A percentile compares a stretch with the other conserved stretches of the same genome.
Conservation (phyloP, 169 alveolate species). For the Prorocentrum cordatum region DNA sequence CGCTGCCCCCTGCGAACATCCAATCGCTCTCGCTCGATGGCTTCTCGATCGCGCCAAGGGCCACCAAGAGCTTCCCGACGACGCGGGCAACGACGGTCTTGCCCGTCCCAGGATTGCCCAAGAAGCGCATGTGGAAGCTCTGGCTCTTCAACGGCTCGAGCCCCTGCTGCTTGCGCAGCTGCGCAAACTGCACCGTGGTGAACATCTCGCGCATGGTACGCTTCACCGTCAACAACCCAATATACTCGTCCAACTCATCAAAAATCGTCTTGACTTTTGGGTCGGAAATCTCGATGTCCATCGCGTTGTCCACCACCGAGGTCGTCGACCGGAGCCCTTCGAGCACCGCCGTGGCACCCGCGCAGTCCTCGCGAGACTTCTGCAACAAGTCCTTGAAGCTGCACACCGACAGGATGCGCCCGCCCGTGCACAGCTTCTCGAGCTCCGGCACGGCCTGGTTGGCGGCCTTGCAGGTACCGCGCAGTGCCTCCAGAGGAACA, state of each 20-base stretch:
- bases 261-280: neutral
- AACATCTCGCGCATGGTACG: conserved; percentile 54
- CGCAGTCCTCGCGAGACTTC: too few species aligned
- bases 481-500: neutral
- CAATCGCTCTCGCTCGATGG: neutral
- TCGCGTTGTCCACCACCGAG: too few species aligned
- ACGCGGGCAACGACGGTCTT: conserved; percentile 17
- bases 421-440: neutral
- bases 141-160: conserved; percentile 16
- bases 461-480: conserved; percentile 5
- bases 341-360: too few species aligned
- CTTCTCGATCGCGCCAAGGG: conserved; percentile 26
- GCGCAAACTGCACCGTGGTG: conserved; percentile 34
- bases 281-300: neutral
- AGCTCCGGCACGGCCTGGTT: neutral
- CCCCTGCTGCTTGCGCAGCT: neutral
- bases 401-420: neutral
- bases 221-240: conserved; percentile 20
- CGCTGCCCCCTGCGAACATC: neutral
- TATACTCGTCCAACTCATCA: neutral
- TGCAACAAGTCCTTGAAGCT: neutral
- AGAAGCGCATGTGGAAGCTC: conserved; percentile 38
- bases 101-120: conserved; percentile 24
- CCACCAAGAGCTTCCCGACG: conserved; percentile 17
- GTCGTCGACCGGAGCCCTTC: too few species aligned